Evolutionary conservation across 805 yeast genomes (phyloP).

Genomic region (Metschnikowia corniflorae): DNA sequence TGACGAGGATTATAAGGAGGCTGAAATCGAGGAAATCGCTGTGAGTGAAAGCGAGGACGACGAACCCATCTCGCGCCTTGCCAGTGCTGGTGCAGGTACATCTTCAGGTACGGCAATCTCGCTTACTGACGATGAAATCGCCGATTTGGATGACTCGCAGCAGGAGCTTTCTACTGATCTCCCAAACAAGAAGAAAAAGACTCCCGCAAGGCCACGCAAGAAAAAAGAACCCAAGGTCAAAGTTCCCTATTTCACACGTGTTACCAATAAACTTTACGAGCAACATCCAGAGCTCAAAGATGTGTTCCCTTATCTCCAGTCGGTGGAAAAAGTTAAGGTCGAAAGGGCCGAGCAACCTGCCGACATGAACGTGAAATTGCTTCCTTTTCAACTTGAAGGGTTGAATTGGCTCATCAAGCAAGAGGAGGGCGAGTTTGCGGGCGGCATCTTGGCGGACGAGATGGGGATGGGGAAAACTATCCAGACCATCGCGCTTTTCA

Average conservation of each 20-base stretch:
- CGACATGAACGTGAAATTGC: constrained; percentile 65
- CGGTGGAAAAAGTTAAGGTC: constrained; percentile 44
- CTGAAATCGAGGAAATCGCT: not conserved
- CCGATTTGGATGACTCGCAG: not conserved
- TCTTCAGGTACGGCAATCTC: constrained; percentile 24
- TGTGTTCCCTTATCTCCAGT: constrained; percentile 64
- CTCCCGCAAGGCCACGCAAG: constrained; percentile 19
- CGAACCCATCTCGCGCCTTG: constrained; percentile 28
- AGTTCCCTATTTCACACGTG: constrained; percentile 63
- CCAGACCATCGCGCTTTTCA: constrained; percentile 86
- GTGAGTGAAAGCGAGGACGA: constrained; percentile 23
- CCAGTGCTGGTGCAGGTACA: constrained; percentile 23
- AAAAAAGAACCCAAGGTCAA: constrained; percentile 50
- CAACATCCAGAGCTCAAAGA: constrained; percentile 75
- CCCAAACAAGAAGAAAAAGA: constrained; percentile 19
- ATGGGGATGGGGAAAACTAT: constrained; percentile 99
- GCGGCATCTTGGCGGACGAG: constrained; percentile 96
- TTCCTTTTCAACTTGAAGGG: constrained; percentile 95
- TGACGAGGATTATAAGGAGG: constrained; percentile 19
- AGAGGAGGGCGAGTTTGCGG: constrained; percentile 73
- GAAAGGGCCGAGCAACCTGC: constrained; percentile 70
- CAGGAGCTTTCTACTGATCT: constrained; percentile 11
- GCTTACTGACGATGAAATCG: constrained; percentile 25
- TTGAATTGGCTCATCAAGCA: constrained; percentile 83
- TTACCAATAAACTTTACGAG: constrained; percentile 63